Percentiles rank a stretch among this genome's conserved stretches.
Conservation (phyloP, 257 asterid species). For the Linderniella brevidens region DNA sequence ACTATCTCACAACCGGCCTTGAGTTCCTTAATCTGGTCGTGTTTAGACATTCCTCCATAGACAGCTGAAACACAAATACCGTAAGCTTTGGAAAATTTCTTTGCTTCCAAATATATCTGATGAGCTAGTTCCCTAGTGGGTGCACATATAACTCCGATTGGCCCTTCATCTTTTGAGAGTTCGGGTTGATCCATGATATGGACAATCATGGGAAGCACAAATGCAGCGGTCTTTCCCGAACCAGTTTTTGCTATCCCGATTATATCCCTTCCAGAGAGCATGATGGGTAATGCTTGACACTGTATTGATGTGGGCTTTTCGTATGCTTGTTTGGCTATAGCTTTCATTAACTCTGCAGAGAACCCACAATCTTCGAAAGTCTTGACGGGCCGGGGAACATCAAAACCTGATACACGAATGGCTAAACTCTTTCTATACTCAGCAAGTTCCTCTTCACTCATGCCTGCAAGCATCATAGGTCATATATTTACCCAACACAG, state of each 20-base stretch:
- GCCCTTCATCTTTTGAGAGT: conserved; percentile 85
- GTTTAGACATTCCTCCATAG: conserved; percentile 98
- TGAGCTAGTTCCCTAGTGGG: conserved; percentile 98
- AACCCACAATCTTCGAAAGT: conserved; percentile 82
- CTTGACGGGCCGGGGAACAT: conserved; percentile 80
- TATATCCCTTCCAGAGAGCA: conserved; percentile 88
- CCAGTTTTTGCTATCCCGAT: conserved; percentile 98
- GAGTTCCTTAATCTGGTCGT: conserved; percentile 89
- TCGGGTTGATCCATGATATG: conserved; percentile 98
- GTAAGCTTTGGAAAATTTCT: conserved; percentile 69
- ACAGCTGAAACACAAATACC: conserved; percentile 90
- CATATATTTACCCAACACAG: conserved; percentile 2
- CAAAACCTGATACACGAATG: conserved; percentile 87
- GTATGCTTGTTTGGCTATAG: conserved; percentile 78
- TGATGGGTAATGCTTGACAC: conserved; percentile 88
- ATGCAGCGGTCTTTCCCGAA: conserved; percentile 93
- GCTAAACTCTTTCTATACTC: conserved; percentile 68
- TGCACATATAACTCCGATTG: conserved; percentile 95
- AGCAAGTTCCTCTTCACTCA: conserved; percentile 60
- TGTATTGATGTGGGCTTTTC: conserved; percentile 92
- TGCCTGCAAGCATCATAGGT: conserved; percentile 29
- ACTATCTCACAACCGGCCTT: conserved; percentile 97
- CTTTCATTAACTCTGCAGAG: conserved; percentile 71
- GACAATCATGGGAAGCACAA: conserved; percentile 87
- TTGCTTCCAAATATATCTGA: conserved; percentile 89